A percentile compares a stretch with the other conserved stretches of the same genome.
Evolutionary conservation across 495 filamentous ascomycete species (phyloP).

Genomic region (Aspergillus haitiensis): DNA sequence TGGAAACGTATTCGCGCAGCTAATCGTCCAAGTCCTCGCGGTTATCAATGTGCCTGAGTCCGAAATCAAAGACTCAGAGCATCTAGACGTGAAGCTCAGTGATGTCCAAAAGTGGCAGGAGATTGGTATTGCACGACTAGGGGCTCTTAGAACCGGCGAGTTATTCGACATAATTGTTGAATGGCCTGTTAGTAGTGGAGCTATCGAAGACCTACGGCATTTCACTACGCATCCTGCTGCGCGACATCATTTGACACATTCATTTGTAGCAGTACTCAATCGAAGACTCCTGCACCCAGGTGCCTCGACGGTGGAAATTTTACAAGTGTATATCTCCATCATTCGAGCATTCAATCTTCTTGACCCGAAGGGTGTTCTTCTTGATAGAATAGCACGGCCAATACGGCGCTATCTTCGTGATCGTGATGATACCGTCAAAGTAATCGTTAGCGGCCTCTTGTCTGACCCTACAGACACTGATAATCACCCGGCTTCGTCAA

Average conservation of each 20-base stretch:
- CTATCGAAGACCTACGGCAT: conserved; percentile 74
- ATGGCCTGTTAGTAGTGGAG: conserved; percentile 80
- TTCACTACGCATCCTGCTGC: conserved; percentile 58
- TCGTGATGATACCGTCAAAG: conserved; percentile 88
- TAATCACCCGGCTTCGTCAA: conserved; percentile 26
- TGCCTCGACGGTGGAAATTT: conserved; percentile 82
- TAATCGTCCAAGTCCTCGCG: conserved; percentile 64
- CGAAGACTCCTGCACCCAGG: conserved; percentile 83
- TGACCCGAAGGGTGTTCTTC: conserved; percentile 85
- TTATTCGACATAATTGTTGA: conserved; percentile 85
- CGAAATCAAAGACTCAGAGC: conserved; percentile 21
- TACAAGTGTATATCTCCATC: conserved; percentile 87
- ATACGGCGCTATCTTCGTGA: conserved; percentile 86
- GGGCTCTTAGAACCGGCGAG: conserved; percentile 73
- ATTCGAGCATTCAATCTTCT: conserved; percentile 87
- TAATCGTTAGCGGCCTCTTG: conserved; percentile 83
- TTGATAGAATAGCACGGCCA: conserved; percentile 79
- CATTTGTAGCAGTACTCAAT: conserved; percentile 67
- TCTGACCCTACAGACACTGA: conserved; percentile 60
- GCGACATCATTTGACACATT: conserved; percentile 63
- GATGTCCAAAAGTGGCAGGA: conserved; percentile 80
- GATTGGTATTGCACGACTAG: conserved; percentile 75
- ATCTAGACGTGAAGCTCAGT: conserved; percentile 49
- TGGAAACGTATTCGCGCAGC: conserved; percentile 65
- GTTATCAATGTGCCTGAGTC: conserved; percentile 39